These are phyloP conservation scores for Colletotrichum zoysiae DNA, from an alignment of 2,329 filamentous ascomycete species.

Conservation along the genomic window DNA sequence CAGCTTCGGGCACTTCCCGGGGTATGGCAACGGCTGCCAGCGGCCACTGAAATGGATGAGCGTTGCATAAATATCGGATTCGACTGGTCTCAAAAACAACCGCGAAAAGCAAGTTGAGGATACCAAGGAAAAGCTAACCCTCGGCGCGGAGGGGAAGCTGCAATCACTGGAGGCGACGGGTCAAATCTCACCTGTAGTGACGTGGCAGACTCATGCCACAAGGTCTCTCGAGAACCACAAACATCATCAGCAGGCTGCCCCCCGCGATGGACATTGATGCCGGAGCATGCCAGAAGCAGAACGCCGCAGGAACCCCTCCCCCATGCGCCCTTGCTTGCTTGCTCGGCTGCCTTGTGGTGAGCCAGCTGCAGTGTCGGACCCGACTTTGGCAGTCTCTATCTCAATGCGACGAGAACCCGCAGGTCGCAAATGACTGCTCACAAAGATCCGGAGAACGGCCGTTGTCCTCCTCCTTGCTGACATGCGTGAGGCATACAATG, in stretches of 20 bases:
- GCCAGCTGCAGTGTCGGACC: conserved; percentile 27
- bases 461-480: conserved; percentile 33
- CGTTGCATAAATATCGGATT: conserved; percentile 26
- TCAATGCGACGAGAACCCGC: conserved; percentile 3
- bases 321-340: conserved; percentile 23
- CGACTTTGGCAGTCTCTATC: conserved; percentile 14
- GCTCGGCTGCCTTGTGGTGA: neutral
- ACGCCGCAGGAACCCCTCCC: neutral
- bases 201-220: conserved; percentile 34
- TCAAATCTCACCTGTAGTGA: conserved; percentile 40
- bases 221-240: conserved; percentile 17
- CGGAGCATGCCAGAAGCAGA: conserved; percentile 22
- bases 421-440: conserved; percentile 37
- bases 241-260: conserved; percentile 23
- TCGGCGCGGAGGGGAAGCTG: neutral
- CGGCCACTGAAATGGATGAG: conserved; percentile 20
- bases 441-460: conserved; percentile 14
- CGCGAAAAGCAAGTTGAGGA: conserved; percentile 1
- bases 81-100: conserved; percentile 29
- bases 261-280: conserved; percentile 23
- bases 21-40: conserved; percentile 10
- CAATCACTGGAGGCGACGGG: conserved; percentile 25
- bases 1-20: conserved; percentile 4
- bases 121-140: neutral
- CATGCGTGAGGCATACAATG: conserved; percentile 21